Percentiles rank a stretch among this genome's conserved stretches.
phyloP scores from a whole-genome alignment of 1,284 basidiomycete genomes.

The Hymenochaete sp. region DNA sequence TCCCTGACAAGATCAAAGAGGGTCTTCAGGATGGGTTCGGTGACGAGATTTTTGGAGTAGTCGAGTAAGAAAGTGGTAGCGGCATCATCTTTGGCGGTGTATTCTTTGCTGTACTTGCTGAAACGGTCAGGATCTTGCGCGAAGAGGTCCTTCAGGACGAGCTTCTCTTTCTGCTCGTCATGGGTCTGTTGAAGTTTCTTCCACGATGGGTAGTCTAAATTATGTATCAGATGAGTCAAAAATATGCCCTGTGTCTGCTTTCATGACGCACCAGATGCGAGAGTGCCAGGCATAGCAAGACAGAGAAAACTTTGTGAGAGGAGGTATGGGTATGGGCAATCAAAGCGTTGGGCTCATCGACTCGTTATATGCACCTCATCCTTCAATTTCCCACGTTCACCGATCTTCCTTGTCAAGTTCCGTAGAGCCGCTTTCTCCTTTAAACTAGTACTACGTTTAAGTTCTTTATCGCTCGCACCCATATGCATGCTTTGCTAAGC shows the following conservation, averaged over 20 bases:
- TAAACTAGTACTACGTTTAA: no score
- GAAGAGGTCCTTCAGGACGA: conserved; percentile 89
- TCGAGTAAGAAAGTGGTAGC: conserved; percentile 84
- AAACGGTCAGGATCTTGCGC: conserved; percentile 83
- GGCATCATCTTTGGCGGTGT: conserved; percentile 56
- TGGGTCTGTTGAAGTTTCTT: conserved; percentile 85
- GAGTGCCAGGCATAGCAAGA: conserved; percentile 15
- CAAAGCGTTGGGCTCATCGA: neutral
- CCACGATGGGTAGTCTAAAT: conserved; percentile 79
- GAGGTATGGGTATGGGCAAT: neutral
- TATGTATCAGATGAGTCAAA: neutral
- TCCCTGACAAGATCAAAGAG: conserved; percentile 81
- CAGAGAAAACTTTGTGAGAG: neutral
- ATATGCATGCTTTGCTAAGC: no score
- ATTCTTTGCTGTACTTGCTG: conserved; percentile 75
- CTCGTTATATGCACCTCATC: conserved; percentile 11
- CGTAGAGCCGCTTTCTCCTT: no score
- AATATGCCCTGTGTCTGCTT: no score
- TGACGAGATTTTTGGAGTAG: conserved; percentile 96
- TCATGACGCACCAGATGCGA: conserved; percentile 12
- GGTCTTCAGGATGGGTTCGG: conserved; percentile 69
- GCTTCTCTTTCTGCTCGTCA: conserved; percentile 63
- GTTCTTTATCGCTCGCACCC: no score
- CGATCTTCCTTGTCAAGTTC: neutral
- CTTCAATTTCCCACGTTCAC: conserved; percentile 9